Base-by-base conservation (phyloP, 176 grass and related monocot species). In the Canna indica region DNA sequence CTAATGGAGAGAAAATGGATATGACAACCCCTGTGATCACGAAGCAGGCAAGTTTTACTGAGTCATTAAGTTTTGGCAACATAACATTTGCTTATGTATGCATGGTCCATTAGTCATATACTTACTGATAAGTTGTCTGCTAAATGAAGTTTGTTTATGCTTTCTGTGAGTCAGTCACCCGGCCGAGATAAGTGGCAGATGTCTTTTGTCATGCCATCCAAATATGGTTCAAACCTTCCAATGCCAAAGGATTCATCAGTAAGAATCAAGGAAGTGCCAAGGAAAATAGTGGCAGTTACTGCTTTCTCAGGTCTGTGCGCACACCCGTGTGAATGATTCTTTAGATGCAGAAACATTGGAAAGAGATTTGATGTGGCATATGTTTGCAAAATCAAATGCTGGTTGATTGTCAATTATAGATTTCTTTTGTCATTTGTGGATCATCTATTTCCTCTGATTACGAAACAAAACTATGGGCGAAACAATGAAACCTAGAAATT, bases 21-120 rank as follows among this genome's bases (percentile, higher is more conserved):
- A 96, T 91, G 93, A 91, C 93, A 30, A 96, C 93, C 18, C 93
- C 88, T 31, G 93, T 96, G 58, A 83, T 96, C 80, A 91, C 88
- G 59, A 96, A 76, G 77, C 80, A 82, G 81, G 86, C 86, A 69
- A 16, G 65, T 30, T 13, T 20, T 33, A 24, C 59, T 59, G 64
- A 58, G 60, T 76, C 50, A 68, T 67, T 29, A 22, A 29, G 31
- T 22, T 76, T 46, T 48, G 17, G 60, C 17, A 50, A 56, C 76
- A n/a, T 26, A 29, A 18, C 18, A 38, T 72, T 67, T 39, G 64
- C 14, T 45, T 30, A 76, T 59, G 11, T 47, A 33, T 32, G 34
- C 27, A 56, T 65, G 64, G 61, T 62, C 48, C 4, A 27, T 25
- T 44, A 47, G 29, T 20, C 71, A n/a, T 38, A 16, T 36, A 25